Base-by-base conservation (phyloP, 139 green algal genomes). In the Dunaliella sp. region DNA sequence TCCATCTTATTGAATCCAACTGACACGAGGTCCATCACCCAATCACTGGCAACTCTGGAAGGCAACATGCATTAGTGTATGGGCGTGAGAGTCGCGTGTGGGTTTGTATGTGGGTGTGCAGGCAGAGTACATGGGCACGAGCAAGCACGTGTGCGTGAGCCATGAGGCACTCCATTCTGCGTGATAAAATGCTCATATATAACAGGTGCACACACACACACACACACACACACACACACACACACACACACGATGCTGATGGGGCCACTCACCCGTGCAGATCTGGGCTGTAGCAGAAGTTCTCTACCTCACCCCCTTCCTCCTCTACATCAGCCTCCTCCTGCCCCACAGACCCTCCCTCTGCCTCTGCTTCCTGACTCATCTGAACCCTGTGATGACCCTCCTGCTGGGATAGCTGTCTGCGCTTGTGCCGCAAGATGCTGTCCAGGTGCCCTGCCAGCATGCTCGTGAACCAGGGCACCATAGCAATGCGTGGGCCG, bases 1-100 rank as follows among this genome's bases (percentile, higher is more conserved):
- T 88, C 25, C 1, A 90, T 89, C 73, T 93, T 95, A 3, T 86
- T 78, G 86, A 93, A 95, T 35, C 85, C 88, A 24, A 93, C 87
- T 83, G 90, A 93, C 37, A 95, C 89, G 26, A 94, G 87, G 86
- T 95, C 92, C 84, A 95, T 93, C 38, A 92, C 80, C 90, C 90
- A 93, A 81, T 93, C 90, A 24, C 48, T 65, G 48, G 48, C 48
- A 65, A 65, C 48, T 65, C 48, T 65, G 48, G 7, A 65, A 65
- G 7, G 16, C 7, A 65, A 65, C 7, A 65, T 65, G 82, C 82
- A n/a, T n/a, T n/a, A n/a, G n/a, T n/a, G n/a, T n/a, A n/a, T n/a
- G n/a, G n/a, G n/a, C n/a, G n/a, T n/a, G n/a, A n/a, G n/a, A n/a
- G n/a, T n/a, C n/a, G n/a, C n/a, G n/a, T n/a, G n/a, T n/a, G n/a